Percentiles rank a stretch among this genome's conserved stretches.
Conservation (phyloP, 306 rosid species). For the Calophaca sinica region DNA sequence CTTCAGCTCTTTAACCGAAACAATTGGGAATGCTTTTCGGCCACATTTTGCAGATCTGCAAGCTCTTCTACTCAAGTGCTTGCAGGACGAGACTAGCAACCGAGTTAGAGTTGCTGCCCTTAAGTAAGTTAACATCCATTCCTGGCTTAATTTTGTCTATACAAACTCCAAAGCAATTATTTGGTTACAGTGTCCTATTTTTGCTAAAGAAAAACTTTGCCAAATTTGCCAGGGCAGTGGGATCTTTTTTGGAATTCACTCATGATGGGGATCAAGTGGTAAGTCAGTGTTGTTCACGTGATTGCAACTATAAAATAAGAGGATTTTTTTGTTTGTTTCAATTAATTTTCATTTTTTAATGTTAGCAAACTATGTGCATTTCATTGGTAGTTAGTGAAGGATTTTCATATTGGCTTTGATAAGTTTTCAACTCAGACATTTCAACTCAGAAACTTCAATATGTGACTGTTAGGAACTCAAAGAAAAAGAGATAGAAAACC, state of each 20-base stretch:
- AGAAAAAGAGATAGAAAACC: constrained; percentile 22
- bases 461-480: neutral
- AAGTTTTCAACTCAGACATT: neutral
- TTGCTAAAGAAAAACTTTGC: constrained; percentile 38
- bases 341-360: neutral
- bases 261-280: constrained; percentile 96
- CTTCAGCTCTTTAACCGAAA: constrained; percentile 98
- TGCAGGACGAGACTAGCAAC: constrained; percentile 94
- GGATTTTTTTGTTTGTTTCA: neutral
- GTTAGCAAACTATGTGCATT: neutral
- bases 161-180: neutral
- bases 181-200: neutral
- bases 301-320: neutral
- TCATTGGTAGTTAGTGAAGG: constrained; percentile 26
- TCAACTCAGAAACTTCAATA: neutral
- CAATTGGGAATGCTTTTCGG: constrained; percentile 84
- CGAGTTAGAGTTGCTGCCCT: constrained; percentile 97
- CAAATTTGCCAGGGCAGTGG: constrained; percentile 82
- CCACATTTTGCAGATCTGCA: constrained; percentile 90
- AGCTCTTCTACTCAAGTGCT: constrained; percentile 90
- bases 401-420: constrained; percentile 14
- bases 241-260: constrained; percentile 94
- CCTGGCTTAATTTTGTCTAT: neutral
- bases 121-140: constrained; percentile 62
- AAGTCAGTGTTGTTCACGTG: constrained; percentile 47